Evolutionary conservation across 768 basidiomycete species (phyloP), one percentile per base, ranked within the genome.

Genomic region (Lepiota venenata): DNA sequence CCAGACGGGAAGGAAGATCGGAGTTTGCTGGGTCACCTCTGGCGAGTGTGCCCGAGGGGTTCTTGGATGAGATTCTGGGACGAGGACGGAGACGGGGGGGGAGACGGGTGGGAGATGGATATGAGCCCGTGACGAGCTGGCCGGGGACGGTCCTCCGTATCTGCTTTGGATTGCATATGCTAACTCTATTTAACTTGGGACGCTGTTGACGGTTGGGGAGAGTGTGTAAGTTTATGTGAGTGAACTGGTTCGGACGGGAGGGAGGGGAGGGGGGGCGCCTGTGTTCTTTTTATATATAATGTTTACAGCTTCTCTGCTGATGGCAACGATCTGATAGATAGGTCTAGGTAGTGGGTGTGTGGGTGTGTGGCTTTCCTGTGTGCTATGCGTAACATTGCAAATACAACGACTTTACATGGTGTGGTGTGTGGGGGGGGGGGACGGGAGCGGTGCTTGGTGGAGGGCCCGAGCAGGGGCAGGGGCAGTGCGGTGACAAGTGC

Each of bases 11-110:
- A 59, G 78, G 70, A 18, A 65, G 60, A 14, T 69, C 68, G 35
- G 63, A 77, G 55, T 87, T 85, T 63, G 73, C 65, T 18, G 84
- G 82, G 18, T 87, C 84, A 39, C 88, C 64, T 62, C 62, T 91
- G 55, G 82, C 80, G 16, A 74, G 83, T 46, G 85, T 85, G 20
- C 71, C 79, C 12, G 70, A 68, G 14, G 79, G 77, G 8, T 93
- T 91, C 69, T 69, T 93, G 65, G 78, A 79, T 18, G 80, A 83
- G 56, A 80, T 91, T 45, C 74, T 87, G 37, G 72, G 68, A 15
- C 69, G 38, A n/a, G 12, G 52, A 60, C 21, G 54, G 47, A 50
- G 65, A 60, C 22, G 69, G 65, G 21, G 73, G 76, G 75, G 41
- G 57, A 38, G 56, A 57, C 40, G 47, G 46, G 8, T 55, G 53